Evolutionary conservation across 495 filamentous ascomycete genomes (phyloP).

Genomic region (Chaetomium tenue): DNA sequence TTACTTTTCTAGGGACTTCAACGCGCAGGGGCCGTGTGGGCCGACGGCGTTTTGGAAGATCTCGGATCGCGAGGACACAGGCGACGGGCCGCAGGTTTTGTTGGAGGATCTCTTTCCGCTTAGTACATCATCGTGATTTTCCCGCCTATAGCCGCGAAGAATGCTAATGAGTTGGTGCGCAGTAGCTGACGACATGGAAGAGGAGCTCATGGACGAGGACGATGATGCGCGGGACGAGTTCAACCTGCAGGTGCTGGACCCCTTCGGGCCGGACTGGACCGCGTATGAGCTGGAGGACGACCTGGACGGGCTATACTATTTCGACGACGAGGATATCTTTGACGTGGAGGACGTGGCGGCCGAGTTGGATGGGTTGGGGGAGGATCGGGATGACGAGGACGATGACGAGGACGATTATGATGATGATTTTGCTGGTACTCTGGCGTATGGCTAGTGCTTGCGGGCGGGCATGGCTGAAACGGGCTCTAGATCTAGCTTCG

Average conservation of each 20-base stretch:
- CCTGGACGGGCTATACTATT: conserved; percentile 4
- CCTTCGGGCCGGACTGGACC: conserved; percentile 20
- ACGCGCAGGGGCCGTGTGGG: conserved; percentile 59
- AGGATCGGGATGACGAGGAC: not conserved
- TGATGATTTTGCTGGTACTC: not conserved
- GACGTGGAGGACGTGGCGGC: conserved; percentile 18
- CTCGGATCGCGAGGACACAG: conserved; percentile 40
- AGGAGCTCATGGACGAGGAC: conserved; percentile 9
- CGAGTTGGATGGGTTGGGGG: conserved; percentile 2
- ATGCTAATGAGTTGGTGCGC: conserved; percentile 10
- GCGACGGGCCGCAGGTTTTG: conserved; percentile 25
- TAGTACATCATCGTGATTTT: conserved; percentile 17
- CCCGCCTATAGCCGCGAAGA: not conserved
- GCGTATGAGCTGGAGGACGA: conserved; percentile 16
- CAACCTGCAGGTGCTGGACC: conserved; percentile 4
- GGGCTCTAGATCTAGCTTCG: not conserved
- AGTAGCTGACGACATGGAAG: conserved; percentile 9
- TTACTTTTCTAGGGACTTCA: conserved; percentile 47
- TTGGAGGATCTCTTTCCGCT: conserved; percentile 29
- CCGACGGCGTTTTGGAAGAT: conserved; percentile 70
- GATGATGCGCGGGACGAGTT: conserved; percentile 16
- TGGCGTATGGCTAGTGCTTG: not conserved
- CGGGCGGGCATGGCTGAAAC: not conserved
- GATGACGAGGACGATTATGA: conserved; percentile 14
- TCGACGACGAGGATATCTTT: conserved; percentile 7